These are phyloP conservation scores for Lodderomyces orthopsilosis DNA, from an alignment of 1,139 yeast species.

Conservation along the genomic window DNA sequence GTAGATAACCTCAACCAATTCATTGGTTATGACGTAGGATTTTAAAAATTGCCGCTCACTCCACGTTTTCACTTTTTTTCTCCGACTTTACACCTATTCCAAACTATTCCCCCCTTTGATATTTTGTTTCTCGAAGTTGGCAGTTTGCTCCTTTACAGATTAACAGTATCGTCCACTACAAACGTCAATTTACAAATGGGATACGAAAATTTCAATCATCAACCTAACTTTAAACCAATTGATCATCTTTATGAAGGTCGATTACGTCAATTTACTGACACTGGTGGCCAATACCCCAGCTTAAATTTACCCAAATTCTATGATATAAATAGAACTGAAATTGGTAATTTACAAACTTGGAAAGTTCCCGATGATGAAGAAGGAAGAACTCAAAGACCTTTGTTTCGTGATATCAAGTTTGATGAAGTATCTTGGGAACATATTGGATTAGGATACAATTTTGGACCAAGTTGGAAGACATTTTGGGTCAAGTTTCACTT, in stretches of 20 bases:
- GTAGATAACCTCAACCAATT: too few relatives aligned
- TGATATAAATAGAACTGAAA: conserved; percentile 54
- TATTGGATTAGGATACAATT: conserved; percentile 68
- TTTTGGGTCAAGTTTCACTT: conserved; percentile 83
- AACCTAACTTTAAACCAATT: conserved; percentile 81
- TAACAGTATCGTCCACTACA: too few relatives aligned
- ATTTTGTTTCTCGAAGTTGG: too few relatives aligned
- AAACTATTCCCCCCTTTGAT: not conserved
- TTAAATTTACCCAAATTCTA: conserved; percentile 83
- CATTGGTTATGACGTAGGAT: too few relatives aligned
- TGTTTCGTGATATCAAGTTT: conserved; percentile 61
- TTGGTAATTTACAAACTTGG: conserved; percentile 52
- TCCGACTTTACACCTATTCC: not conserved
- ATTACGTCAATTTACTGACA: conserved; percentile 73
- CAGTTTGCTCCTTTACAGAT: not conserved
- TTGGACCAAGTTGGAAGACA: conserved; percentile 96
- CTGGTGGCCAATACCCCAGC: conserved; percentile 65
- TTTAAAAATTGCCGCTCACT: not conserved
- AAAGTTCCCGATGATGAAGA: conserved; percentile 60
- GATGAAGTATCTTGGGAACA: conserved; percentile 48
- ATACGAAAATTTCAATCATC: conserved; percentile 42
- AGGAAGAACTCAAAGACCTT: conserved; percentile 62
- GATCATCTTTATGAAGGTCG: conserved; percentile 76
- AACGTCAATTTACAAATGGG: too few relatives aligned
- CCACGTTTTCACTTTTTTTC: not conserved